phyloP scores from a whole-genome alignment of 1,139 yeast species.

The Magnusiomyces fungicola region DNA sequence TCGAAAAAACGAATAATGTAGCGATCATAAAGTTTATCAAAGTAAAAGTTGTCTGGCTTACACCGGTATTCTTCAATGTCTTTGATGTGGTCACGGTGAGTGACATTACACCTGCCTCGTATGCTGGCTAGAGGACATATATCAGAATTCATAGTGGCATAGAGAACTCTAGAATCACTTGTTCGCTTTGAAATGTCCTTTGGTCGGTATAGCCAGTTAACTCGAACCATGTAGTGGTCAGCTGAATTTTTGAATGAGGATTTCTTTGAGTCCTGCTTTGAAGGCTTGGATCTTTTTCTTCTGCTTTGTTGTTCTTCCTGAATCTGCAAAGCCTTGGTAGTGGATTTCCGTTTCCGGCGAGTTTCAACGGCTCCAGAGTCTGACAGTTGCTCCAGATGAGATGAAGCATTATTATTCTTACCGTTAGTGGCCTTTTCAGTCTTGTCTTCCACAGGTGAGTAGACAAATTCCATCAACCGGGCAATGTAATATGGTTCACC shows the following conservation, averaged over 20 bases:
- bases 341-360: conserved; percentile 3
- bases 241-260: conserved; percentile 32
- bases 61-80: conserved; percentile 49
- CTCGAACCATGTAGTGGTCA: conserved; percentile 50
- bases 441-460: conserved; percentile 15
- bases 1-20: conserved; percentile 82
- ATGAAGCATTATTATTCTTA: too few species aligned
- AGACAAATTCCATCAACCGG: conserved; percentile 67
- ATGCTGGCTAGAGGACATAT: conserved; percentile 69
- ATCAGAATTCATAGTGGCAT: conserved; percentile 83
- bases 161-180: conserved; percentile 66
- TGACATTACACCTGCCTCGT: conserved; percentile 68
- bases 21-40: conserved; percentile 78
- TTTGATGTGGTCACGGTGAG: conserved; percentile 58
- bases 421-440: background rate
- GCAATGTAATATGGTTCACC: conserved; percentile 94
- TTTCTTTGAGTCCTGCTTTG: conserved; percentile 7
- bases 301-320: background rate
- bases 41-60: conserved; percentile 69
- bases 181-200: conserved; percentile 68
- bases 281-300: background rate
- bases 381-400: background rate
- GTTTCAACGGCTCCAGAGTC: background rate
- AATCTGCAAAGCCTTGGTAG: background rate
- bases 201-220: conserved; percentile 92